Evolutionary conservation across 2,329 filamentous ascomycete species (phyloP).

Genomic region (Parastagonospora avenae): DNA sequence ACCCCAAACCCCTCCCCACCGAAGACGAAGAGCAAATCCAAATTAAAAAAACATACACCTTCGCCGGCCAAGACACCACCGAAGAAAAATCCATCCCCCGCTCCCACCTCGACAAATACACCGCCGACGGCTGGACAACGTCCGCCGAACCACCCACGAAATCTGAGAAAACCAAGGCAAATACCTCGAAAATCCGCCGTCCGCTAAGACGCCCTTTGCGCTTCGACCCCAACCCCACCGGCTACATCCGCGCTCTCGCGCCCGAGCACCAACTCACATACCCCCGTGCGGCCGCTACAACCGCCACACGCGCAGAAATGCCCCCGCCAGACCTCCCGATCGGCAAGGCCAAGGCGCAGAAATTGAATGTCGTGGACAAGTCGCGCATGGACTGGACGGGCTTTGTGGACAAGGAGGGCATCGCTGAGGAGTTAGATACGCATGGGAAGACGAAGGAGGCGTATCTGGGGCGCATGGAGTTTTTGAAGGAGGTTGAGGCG

Average conservation of each 20-base stretch:
- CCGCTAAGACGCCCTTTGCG: constrained; percentile 52
- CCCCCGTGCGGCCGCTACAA: constrained; percentile 28
- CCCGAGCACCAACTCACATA: constrained; percentile 51
- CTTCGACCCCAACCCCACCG: constrained; percentile 58
- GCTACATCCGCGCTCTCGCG: constrained; percentile 52
- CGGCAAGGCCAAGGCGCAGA: constrained; percentile 54
- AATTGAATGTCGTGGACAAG: constrained; percentile 71
- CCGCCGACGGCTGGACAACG: constrained; percentile 39
- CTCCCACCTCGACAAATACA: constrained; percentile 34
- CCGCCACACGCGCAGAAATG: constrained; percentile 8
- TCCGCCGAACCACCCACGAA: constrained; percentile 8
- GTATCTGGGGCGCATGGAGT: constrained; percentile 66
- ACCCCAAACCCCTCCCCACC: background rate
- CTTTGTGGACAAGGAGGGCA: constrained; percentile 65
- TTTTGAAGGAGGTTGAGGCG: constrained; percentile 63
- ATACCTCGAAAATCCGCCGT: constrained; percentile 29
- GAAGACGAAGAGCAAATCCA: constrained; percentile 55
- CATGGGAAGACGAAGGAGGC: constrained; percentile 67
- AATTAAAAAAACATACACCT: constrained; percentile 75
- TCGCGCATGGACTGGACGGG: constrained; percentile 68
- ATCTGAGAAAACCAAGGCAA: constrained; percentile 3
- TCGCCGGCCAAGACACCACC: constrained; percentile 72
- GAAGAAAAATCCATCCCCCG: constrained; percentile 71
- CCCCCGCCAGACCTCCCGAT: constrained; percentile 18
- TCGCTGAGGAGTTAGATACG: constrained; percentile 65